Evolutionary conservation across 2,329 filamentous ascomycete species (phyloP), one percentile per base, ranked within the genome.

Genomic region (Xylariaceae sp.): DNA sequence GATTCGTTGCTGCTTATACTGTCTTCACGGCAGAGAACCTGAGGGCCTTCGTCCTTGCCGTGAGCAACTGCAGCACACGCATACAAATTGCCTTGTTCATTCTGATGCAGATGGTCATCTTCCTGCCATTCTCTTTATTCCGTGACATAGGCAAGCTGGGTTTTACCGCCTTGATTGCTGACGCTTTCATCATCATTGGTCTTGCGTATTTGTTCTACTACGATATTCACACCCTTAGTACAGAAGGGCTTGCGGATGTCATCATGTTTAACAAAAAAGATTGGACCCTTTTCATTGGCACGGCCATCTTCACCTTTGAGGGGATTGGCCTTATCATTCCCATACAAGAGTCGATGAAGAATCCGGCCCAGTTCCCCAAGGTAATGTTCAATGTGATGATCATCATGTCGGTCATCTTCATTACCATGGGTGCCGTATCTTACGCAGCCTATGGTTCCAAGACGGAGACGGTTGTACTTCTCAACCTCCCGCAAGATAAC

Each of bases 271-370:
- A 99, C 75, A 73, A 86, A 41, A 84, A 87, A 57, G 87, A 91
- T 70, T 99, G 95, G 94, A 96, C 94, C 0, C 80, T 99, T 3
- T 97, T 99, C 71, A 99, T 99, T 65, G 95, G 94, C 58, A 99
- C 95, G 0, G 94, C 95, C 31, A 97, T 99, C 69, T 99, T 99
- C 74, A 97, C 94, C 0, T 99, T 97, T 68, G 94, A 99, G 70
- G 94, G 94, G 31, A 95, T 99, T 58, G 95, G 94, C 9, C 83
- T 99, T 47, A 95, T 99, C 71, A 96, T 99, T 59, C 94, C 95
- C 0, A 96, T 99, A 57, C 95, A 99, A 72, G 91, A 95, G 67
- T 95, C 91, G 27, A 99, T 99, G 94, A 88, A 86, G 68, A 79
- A 91, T 42, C 95, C 92, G 0, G 78, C 85, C 61, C 92, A 95